These are phyloP conservation scores for Psilocybe subaeruginosa DNA, from an alignment of 768 basidiomycete genomes.

Conservation along the genomic window DNA sequence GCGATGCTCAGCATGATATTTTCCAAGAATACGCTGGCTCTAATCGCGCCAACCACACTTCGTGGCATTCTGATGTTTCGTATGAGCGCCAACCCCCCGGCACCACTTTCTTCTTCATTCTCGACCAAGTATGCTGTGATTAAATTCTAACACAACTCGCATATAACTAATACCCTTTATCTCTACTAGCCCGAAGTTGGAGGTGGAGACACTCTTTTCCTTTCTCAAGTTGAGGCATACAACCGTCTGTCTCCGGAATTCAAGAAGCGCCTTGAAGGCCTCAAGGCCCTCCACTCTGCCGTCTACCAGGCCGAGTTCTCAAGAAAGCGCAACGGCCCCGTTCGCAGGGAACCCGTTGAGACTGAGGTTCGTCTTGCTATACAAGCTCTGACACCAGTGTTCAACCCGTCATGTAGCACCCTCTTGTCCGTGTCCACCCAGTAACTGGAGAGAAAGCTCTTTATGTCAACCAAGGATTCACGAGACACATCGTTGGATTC, in stretches of 20 bases:
- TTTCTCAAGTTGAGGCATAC: constrained; percentile 62
- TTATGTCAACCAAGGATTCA: constrained; percentile 61
- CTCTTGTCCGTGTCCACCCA: constrained; percentile 60
- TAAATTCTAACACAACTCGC: neutral
- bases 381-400: neutral
- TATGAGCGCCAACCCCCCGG: constrained; percentile 60
- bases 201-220: constrained; percentile 59
- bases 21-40: constrained; percentile 46
- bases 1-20: constrained; percentile 44
- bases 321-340: constrained; percentile 42
- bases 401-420: constrained; percentile 36
- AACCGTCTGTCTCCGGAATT: constrained; percentile 60
- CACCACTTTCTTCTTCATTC: constrained; percentile 59
- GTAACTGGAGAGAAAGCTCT: constrained; percentile 66
- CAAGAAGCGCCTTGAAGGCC: constrained; percentile 58
- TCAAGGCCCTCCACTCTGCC: constrained; percentile 59
- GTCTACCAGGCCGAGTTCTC: constrained; percentile 55
- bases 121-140: constrained; percentile 40
- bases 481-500: constrained; percentile 56
- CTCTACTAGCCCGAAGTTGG: constrained; percentile 33
- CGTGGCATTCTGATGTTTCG: constrained; percentile 63
- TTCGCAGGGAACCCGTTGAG: constrained; percentile 53
- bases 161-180: neutral
- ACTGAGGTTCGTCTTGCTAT: constrained; percentile 9
- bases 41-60: constrained; percentile 42